phyloP scores from a whole-genome alignment of 2,329 filamentous ascomycete genomes.

The Fusarium chlamydosporum region DNA sequence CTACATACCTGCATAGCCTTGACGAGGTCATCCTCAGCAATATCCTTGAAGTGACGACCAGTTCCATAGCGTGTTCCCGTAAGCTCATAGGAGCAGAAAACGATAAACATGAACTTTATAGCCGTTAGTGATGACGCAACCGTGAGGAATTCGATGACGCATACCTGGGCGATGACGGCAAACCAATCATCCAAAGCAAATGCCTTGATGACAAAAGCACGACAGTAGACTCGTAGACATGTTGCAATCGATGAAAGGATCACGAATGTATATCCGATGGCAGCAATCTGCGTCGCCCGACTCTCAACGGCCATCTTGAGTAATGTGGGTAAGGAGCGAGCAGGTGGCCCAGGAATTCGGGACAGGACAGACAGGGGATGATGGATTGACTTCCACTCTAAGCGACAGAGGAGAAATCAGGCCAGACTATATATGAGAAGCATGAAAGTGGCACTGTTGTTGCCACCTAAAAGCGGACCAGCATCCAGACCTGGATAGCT shows the following conservation, averaged over 20 bases:
- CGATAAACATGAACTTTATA: constrained; percentile 22
- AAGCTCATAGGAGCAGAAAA: constrained; percentile 12
- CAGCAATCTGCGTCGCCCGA: constrained; percentile 44
- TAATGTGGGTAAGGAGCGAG: background rate
- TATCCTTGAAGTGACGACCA: constrained; percentile 21
- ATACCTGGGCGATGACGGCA: constrained; percentile 53
- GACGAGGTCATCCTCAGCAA: constrained; percentile 25
- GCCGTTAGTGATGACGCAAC: background rate
- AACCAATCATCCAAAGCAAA: constrained; percentile 55
- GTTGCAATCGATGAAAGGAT: constrained; percentile 54
- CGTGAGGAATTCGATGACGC: background rate
- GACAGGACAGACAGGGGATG: background rate
- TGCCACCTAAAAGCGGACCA: background rate
- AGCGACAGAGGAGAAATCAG: constrained; percentile 9
- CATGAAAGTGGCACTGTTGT: constrained; percentile 4
- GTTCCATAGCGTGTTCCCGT: constrained; percentile 24
- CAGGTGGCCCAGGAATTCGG: background rate
- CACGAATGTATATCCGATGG: constrained; percentile 53
- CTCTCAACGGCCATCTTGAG: constrained; percentile 22
- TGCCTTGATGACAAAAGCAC: constrained; percentile 52
- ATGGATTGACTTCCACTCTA: constrained; percentile 1
- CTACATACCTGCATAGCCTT: constrained; percentile 53
- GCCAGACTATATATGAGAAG: constrained; percentile 15
- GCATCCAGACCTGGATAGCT: constrained; percentile 21
- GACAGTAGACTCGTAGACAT: constrained; percentile 53